Percentiles rank a stretch among this genome's conserved stretches.
Conservation (phyloP, 805 yeast species). For the Wilhelminamyces savonicus region DNA sequence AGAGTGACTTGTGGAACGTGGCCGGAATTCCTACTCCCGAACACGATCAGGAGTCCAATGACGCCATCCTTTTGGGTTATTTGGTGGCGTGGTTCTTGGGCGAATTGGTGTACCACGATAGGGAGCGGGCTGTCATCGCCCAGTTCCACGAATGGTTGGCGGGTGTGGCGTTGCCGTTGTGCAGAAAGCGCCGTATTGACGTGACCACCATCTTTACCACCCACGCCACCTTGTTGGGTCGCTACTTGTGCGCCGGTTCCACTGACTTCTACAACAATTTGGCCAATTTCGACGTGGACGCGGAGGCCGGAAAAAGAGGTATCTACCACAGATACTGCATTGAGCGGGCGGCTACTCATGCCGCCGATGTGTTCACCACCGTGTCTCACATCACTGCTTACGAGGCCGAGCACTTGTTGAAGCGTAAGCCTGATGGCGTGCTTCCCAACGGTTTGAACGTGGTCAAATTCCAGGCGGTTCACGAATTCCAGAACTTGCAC, state of each 20-base stretch:
- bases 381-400: conserved; percentile 97
- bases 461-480: conserved; percentile 93
- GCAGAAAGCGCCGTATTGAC: conserved; percentile 86
- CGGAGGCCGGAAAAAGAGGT: conserved; percentile 97
- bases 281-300: conserved; percentile 86
- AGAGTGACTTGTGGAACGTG: conserved; percentile 81
- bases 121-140: conserved; percentile 81
- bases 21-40: conserved; percentile 94
- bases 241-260: conserved; percentile 93
- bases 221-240: conserved; percentile 92
- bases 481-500: conserved; percentile 95
- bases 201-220: conserved; percentile 95
- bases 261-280: conserved; percentile 93
- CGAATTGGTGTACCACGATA: conserved; percentile 79
- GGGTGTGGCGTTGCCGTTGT: conserved; percentile 89
- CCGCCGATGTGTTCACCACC: conserved; percentile 95
- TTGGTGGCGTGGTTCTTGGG: conserved; percentile 96
- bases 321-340: conserved; percentile 95
- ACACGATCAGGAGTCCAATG: conserved; percentile 82
- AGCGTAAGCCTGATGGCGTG: conserved; percentile 96
- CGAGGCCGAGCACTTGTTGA: conserved; percentile 87
- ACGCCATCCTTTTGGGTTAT: conserved; percentile 89
- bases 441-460: conserved; percentile 95
- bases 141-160: conserved; percentile 99
- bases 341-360: conserved; percentile 93